Conservation (phyloP, 352 stramenopile genomes). For the Peronospora farinosa region DNA sequence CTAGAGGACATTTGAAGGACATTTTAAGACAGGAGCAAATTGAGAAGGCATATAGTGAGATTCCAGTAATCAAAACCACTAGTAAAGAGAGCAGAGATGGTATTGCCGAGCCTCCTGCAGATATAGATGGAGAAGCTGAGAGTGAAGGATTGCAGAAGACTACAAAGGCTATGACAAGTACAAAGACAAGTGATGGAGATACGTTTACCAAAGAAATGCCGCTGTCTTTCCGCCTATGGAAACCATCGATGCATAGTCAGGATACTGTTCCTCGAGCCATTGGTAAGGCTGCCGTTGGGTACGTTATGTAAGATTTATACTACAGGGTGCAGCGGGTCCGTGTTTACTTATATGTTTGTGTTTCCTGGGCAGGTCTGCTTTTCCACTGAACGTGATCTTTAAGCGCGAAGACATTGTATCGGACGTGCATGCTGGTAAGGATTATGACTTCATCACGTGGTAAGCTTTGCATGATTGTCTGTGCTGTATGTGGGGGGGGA, state of each 20-base stretch:
- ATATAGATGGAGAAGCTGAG: constrained; percentile 3
- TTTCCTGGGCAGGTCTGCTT: constrained; percentile 32
- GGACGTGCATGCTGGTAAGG: constrained; percentile 50
- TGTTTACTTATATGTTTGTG: not conserved
- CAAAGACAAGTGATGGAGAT: constrained; percentile 13
- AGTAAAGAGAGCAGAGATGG: constrained; percentile 3
- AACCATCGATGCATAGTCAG: constrained; percentile 34
- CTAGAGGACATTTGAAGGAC: constrained; percentile 56
- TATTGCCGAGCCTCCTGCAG: constrained; percentile 2
- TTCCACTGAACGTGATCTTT: constrained; percentile 77
- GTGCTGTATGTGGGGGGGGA: not conserved
- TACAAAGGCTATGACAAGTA: not conserved
- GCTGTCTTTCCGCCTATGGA: constrained; percentile 66
- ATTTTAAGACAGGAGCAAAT: constrained; percentile 54
- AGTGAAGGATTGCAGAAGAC: not conserved
- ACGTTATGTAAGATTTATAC: constrained; percentile 13
- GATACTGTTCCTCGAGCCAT: constrained; percentile 32
- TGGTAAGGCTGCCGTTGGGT: constrained; percentile 49
- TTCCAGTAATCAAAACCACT: constrained; percentile 19
- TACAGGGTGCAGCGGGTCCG: not conserved
- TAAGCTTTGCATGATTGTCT: constrained; percentile 17
- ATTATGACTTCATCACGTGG: constrained; percentile 81
- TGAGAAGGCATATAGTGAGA: constrained; percentile 44
- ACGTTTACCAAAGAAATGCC: constrained; percentile 44
- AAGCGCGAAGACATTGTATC: constrained; percentile 67